These are phyloP conservation scores for Claviceps pazoutovae DNA, from an alignment of 2,329 filamentous ascomycete genomes.

Conservation along the genomic window DNA sequence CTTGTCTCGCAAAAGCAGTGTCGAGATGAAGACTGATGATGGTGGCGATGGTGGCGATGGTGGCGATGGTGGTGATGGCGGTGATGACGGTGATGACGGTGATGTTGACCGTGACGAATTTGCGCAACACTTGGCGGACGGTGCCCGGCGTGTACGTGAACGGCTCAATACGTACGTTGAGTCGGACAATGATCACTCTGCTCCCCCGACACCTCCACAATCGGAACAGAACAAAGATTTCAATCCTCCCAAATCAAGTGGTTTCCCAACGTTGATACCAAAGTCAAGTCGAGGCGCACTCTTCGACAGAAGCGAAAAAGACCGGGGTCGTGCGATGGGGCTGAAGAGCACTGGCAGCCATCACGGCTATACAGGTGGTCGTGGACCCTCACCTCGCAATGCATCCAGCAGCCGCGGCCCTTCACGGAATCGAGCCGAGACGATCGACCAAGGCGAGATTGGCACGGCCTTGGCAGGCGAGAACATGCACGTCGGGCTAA, in stretches of 20 bases:
- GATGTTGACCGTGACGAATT: conserved; percentile 51
- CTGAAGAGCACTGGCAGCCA: conserved; percentile 49
- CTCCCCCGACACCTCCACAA: conserved; percentile 17
- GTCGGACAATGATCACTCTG: conserved; percentile 33
- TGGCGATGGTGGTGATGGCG: conserved; percentile 23
- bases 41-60: conserved; percentile 50
- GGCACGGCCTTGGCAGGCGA: conserved; percentile 23
- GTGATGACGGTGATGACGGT: conserved; percentile 16
- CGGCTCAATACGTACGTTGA: conserved; percentile 57
- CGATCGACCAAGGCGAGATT: not conserved
- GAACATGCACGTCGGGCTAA: conserved; percentile 34
- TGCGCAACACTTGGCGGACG: conserved; percentile 55
- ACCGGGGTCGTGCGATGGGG: conserved; percentile 34
- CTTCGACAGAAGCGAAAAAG: conserved; percentile 29
- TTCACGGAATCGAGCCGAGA: not conserved
- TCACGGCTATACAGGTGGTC: conserved; percentile 23
- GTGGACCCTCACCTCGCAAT: conserved; percentile 26
- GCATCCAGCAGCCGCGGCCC: conserved; percentile 9
- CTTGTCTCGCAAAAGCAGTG: not conserved
- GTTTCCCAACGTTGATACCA: conserved; percentile 48
- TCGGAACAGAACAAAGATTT: conserved; percentile 21
- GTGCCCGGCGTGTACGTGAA: conserved; percentile 58
- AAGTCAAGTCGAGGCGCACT: conserved; percentile 58
- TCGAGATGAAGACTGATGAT: not conserved
- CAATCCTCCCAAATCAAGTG: conserved; percentile 31